phyloP scores from a whole-genome alignment of 1,284 basidiomycete species.

The Pascua sp. region DNA sequence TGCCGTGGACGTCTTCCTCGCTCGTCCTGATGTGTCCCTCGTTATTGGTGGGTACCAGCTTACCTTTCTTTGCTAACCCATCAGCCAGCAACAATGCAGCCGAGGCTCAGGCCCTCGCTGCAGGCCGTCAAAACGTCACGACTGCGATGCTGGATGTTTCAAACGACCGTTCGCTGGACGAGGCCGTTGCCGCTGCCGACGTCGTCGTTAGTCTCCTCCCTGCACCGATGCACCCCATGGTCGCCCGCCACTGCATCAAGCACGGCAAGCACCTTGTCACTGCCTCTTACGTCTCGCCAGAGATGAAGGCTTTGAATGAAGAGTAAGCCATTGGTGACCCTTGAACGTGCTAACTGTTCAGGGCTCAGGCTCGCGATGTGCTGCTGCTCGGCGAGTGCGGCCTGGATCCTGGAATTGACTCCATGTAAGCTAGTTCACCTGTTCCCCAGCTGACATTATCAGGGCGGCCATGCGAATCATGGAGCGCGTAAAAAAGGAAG shows the following conservation, averaged over 20 bases:
- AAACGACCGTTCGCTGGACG: conserved; percentile 55
- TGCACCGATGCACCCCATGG: conserved; percentile 66
- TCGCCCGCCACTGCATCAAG: conserved; percentile 74
- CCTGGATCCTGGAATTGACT: conserved; percentile 93
- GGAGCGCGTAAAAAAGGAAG: conserved; percentile 57
- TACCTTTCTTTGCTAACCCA: background rate
- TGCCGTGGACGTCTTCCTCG: conserved; percentile 68
- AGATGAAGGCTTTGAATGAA: conserved; percentile 68
- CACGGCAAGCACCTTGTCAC: conserved; percentile 79
- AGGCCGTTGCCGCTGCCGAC: conserved; percentile 60
- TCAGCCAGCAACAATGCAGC: conserved; percentile 67
- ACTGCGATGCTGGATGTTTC: conserved; percentile 64
- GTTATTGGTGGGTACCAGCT: conserved; percentile 60
- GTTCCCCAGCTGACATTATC: conserved; percentile 12
- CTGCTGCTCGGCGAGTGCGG: conserved; percentile 89
- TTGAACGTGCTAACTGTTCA: conserved; percentile 32
- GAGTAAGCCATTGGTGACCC: conserved; percentile 52
- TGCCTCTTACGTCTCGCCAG: conserved; percentile 83
- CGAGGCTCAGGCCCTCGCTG: conserved; percentile 61
- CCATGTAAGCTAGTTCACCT: conserved; percentile 46
- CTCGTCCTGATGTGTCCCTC: conserved; percentile 60
- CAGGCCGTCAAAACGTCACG: conserved; percentile 59
- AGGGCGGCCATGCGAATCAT: conserved; percentile 80
- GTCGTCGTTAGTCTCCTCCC: conserved; percentile 62
- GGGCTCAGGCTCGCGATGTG: conserved; percentile 65